phyloP scores from a whole-genome alignment of 2,329 filamentous ascomycete genomes.

The Hirsutella minnesotensis region DNA sequence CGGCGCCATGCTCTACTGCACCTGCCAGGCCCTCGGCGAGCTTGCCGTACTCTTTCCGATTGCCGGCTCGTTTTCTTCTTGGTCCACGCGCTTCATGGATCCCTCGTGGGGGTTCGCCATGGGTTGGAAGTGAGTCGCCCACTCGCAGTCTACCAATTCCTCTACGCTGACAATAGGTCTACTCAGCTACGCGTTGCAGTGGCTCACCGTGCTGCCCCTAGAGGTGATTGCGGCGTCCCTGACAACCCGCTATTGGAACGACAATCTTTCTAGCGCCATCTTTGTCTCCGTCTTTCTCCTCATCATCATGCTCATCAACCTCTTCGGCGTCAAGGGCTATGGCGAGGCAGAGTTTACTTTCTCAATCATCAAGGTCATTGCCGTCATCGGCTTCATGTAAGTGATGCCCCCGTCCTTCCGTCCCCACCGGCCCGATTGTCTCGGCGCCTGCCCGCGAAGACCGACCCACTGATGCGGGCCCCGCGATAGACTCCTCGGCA shows the following conservation, averaged over 20 bases:
- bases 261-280: constrained; percentile 51
- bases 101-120: constrained; percentile 93
- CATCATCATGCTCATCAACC: constrained; percentile 67
- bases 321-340: constrained; percentile 81
- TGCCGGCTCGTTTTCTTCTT: constrained; percentile 83
- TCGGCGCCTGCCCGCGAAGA: too few relatives aligned
- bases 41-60: constrained; percentile 85
- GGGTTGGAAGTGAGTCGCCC: constrained; percentile 67
- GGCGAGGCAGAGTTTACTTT: constrained; percentile 86
- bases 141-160: too few relatives aligned
- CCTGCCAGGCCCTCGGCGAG: constrained; percentile 83
- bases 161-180: constrained; percentile 1
- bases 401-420: constrained; percentile 14
- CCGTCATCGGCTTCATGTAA: constrained; percentile 80
- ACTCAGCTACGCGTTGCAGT: constrained; percentile 68
- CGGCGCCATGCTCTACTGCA: constrained; percentile 82
- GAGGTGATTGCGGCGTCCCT: constrained; percentile 82
- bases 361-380: constrained; percentile 73
- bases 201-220: constrained; percentile 71
- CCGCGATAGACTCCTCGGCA: constrained; percentile 57
- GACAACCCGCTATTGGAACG: constrained; percentile 72
- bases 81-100: constrained; percentile 84
- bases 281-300: constrained; percentile 76
- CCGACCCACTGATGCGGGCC: neutral
- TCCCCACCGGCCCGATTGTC: neutral